Evolutionary conservation across 306 rosid genomes (phyloP).

Genomic region (Myrica gale): DNA sequence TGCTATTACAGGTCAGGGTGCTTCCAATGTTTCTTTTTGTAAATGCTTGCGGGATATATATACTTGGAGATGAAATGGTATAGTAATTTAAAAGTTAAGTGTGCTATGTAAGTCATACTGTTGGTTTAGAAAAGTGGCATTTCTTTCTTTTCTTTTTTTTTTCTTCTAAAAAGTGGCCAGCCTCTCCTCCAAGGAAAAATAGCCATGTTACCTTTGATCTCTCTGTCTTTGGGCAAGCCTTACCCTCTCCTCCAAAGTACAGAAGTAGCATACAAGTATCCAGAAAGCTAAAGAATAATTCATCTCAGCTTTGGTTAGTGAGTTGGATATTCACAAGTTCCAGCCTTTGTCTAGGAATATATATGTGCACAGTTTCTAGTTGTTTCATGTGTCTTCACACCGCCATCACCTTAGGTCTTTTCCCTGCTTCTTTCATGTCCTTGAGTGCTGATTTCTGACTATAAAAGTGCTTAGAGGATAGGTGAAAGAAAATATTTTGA

Average conservation of each 20-base stretch:
- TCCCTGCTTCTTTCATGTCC: background rate
- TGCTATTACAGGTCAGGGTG: constrained; percentile 86
- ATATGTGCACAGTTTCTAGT: background rate
- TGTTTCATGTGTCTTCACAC: background rate
- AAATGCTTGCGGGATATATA: background rate
- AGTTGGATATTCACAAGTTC: background rate
- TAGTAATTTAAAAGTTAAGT: background rate
- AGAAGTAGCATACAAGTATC: background rate
- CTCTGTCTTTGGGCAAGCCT: background rate
- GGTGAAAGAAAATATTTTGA: background rate
- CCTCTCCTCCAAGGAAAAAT: too few relatives aligned
- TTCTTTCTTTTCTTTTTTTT: too few relatives aligned
- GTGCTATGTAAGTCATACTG: background rate
- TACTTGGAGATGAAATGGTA: background rate
- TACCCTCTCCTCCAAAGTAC: background rate
- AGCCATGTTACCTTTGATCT: background rate
- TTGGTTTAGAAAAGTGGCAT: background rate
- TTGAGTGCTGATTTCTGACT: background rate
- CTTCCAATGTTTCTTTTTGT: constrained; percentile 9
- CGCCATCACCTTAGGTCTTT: background rate
- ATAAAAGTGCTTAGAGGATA: background rate
- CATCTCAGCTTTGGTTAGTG: background rate
- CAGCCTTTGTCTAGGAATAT: background rate
- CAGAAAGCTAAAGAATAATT: background rate
- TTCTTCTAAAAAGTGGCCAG: too few relatives aligned